Evolutionary conservation across 495 filamentous ascomycete species (phyloP).

Genomic region (Xylaria longipes): DNA sequence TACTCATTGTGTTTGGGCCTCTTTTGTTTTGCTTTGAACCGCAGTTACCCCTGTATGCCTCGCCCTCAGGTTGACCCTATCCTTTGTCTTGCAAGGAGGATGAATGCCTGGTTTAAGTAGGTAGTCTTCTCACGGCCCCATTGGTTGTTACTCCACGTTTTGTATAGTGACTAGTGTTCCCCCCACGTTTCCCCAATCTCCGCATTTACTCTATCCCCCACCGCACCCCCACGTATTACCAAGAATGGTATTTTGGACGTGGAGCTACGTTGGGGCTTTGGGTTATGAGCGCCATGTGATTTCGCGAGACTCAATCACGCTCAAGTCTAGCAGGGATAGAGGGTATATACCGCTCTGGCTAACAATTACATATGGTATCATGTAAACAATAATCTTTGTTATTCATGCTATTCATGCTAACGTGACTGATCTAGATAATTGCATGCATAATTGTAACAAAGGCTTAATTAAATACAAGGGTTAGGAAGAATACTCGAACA

Average conservation of each 20-base stretch:
- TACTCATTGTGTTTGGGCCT: slow-evolving; percentile 1
- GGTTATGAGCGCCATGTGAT: background rate
- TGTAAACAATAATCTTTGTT: background rate
- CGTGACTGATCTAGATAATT: too few species aligned
- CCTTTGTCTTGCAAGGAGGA: background rate
- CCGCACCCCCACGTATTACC: background rate
- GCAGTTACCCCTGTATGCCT: background rate
- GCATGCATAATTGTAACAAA: too few species aligned
- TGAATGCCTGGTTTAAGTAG: slow-evolving; percentile 9
- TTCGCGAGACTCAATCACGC: background rate
- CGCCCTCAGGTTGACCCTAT: background rate
- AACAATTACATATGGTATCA: background rate
- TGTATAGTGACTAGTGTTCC: background rate
- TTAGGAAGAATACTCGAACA: too few species aligned
- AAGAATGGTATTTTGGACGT: background rate
- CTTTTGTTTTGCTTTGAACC: background rate
- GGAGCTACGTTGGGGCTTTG: background rate
- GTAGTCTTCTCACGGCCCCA: background rate
- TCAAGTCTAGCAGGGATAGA: background rate
- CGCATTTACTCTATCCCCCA: background rate
- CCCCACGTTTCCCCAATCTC: slow-evolving; percentile 4
- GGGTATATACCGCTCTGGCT: background rate
- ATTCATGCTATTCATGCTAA: background rate
- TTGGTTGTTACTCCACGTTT: slow-evolving; percentile 7
- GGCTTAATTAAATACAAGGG: too few species aligned